Conservation (phyloP, 345 rosid species). For the Microthlaspi erraticum region DNA sequence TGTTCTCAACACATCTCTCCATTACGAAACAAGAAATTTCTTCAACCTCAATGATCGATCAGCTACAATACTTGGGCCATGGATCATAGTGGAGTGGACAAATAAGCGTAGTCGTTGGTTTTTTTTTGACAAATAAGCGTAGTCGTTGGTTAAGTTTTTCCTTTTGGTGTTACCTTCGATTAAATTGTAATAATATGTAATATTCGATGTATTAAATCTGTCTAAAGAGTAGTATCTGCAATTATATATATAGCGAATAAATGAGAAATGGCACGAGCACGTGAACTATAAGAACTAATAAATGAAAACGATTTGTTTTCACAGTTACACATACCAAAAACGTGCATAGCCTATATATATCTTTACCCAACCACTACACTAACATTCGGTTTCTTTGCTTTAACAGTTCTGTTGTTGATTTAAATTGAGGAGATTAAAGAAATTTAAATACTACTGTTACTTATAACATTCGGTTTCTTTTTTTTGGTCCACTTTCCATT, state of each 20-base stretch:
- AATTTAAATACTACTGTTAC: neutral
- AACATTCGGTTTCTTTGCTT: neutral
- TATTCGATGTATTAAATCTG: neutral
- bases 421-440: neutral
- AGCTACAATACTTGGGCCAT: constrained; percentile 1
- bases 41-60: constrained; percentile 1
- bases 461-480: neutral
- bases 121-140: neutral
- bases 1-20: neutral
- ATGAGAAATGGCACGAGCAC: constrained; percentile 8
- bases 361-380: constrained; percentile 1
- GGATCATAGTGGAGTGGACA: neutral
- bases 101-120: neutral
- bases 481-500: constrained; percentile 16
- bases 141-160: neutral
- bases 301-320: neutral
- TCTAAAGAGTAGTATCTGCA: neutral
- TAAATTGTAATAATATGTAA: neutral
- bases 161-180: too few relatives aligned
- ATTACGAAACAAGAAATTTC: constrained; percentile 1
- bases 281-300: constrained; percentile 3
- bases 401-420: constrained; percentile 1
- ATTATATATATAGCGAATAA: neutral
- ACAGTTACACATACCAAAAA: constrained; percentile 15
- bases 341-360: constrained; percentile 13